phyloP scores from a whole-genome alignment of 2,329 filamentous ascomycete genomes.

The Venturia aucupariae region DNA sequence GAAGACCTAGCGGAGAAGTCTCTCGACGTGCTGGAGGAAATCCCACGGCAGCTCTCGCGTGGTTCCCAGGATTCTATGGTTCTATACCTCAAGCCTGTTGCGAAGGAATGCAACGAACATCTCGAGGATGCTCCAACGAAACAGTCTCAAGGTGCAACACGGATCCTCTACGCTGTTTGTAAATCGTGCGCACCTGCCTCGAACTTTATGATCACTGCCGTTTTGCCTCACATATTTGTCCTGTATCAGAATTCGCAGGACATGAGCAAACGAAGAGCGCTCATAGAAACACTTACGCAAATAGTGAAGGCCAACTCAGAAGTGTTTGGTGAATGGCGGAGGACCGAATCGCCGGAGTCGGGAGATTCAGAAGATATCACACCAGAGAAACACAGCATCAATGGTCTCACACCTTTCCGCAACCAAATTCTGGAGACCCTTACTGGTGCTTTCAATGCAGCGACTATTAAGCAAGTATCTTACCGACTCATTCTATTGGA shows the following conservation, averaged over 20 bases:
- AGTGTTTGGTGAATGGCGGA: slow-evolving; percentile 48
- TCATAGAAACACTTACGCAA: slow-evolving; percentile 51
- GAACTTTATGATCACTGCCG: slow-evolving; percentile 45
- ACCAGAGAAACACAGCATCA: slow-evolving; percentile 19
- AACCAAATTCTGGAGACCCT: slow-evolving; percentile 34
- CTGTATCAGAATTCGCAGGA: slow-evolving; percentile 53
- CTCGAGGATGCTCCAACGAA: slow-evolving; percentile 60
- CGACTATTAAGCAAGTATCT: slow-evolving; percentile 40
- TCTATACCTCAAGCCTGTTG: slow-evolving; percentile 50
- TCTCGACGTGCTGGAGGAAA: slow-evolving; percentile 44
- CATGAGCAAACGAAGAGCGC: slow-evolving; percentile 52
- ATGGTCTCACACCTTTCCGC: slow-evolving; percentile 31
- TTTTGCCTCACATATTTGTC: slow-evolving; percentile 49
- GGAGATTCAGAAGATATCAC: slow-evolving; percentile 28
- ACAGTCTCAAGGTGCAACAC: slow-evolving; percentile 55
- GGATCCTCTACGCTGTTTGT: slow-evolving; percentile 49
- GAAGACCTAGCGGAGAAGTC: slow-evolving; percentile 55
- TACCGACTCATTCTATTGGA: slow-evolving; percentile 38
- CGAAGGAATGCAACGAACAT: slow-evolving; percentile 59
- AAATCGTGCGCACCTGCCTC: slow-evolving; percentile 47
- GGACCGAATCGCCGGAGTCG: slow-evolving; percentile 22
- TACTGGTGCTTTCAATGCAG: slow-evolving; percentile 33
- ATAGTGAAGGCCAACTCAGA: slow-evolving; percentile 49
- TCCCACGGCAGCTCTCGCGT: slow-evolving; percentile 47
- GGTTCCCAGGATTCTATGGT: slow-evolving; percentile 38